Conservation (phyloP, 192 early-diverging fungal genomes). For the Allomyces arbusculus region DNA sequence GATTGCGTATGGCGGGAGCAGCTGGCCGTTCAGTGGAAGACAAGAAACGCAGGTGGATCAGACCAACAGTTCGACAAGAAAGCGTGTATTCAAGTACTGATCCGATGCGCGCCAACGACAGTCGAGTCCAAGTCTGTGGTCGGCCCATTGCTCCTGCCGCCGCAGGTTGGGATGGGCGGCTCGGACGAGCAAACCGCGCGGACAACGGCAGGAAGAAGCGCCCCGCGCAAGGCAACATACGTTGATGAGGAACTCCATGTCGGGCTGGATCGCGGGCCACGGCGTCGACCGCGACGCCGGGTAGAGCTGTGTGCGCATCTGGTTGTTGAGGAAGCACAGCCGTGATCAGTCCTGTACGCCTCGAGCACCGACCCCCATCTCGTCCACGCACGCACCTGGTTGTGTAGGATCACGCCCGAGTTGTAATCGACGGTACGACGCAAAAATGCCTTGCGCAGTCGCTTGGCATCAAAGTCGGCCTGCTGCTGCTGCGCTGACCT, state of each 20-base stretch:
- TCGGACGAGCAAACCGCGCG: too few species aligned
- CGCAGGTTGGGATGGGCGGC: too few species aligned
- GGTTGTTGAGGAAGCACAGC: conserved; percentile 17
- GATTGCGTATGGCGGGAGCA: conserved; percentile 46
- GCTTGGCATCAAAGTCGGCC: conserved; percentile 40
- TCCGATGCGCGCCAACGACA: neutral
- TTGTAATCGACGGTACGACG: conserved; percentile 88
- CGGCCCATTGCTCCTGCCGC: too few species aligned
- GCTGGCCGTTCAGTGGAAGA: conserved; percentile 7
- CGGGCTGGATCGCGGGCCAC: conserved; percentile 19
- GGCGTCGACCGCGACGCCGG: neutral
- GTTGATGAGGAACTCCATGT: conserved; percentile 49
- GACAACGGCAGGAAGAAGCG: too few species aligned
- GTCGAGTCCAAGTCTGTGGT: neutral
- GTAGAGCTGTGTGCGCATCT: conserved; percentile 2
- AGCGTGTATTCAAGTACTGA: too few species aligned
- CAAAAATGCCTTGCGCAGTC: conserved; percentile 73
- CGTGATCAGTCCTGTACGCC: conserved; percentile 11
- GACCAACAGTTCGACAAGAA: conserved; percentile 1
- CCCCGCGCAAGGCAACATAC: conserved; percentile 18
- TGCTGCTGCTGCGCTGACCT: too few species aligned
- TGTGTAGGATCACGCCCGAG: conserved; percentile 50
- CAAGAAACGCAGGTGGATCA: neutral
- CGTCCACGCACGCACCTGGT: conserved; percentile 31
- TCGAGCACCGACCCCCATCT: conserved; percentile 3